phyloP scores from a whole-genome alignment of 331 rosid species.

The Telfairia occidentalis region DNA sequence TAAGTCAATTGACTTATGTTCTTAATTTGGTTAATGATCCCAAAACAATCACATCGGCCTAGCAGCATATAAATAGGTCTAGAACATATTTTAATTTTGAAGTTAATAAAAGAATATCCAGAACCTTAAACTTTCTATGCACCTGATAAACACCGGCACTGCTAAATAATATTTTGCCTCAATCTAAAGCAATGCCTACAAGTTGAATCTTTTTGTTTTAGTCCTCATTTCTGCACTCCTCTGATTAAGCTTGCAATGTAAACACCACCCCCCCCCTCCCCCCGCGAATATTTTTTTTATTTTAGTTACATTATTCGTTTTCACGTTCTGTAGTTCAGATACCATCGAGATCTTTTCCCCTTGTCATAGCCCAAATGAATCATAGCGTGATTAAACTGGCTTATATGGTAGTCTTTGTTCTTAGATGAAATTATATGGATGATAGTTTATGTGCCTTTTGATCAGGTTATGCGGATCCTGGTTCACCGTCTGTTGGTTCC shows the following conservation, averaged over 20 bases:
- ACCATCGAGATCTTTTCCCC: neutral
- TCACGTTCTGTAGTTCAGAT: neutral
- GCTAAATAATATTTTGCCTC: neutral
- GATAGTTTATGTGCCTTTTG: slow-evolving; percentile 1
- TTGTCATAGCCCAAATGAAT: neutral
- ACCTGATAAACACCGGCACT: neutral
- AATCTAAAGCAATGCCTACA: neutral
- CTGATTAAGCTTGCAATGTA: neutral
- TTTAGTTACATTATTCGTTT: neutral
- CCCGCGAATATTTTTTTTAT: neutral
- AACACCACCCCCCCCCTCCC: too few relatives aligned
- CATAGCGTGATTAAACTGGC: neutral
- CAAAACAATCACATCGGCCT: neutral
- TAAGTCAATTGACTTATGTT: neutral
- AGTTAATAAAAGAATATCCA: neutral
- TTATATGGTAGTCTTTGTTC: neutral
- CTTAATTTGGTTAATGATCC: neutral
- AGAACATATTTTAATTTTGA: neutral
- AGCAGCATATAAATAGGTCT: neutral
- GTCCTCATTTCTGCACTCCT: neutral
- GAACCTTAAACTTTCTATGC: neutral
- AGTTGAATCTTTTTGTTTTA: neutral
- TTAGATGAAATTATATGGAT: neutral
- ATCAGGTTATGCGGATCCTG: slow-evolving; percentile 71
- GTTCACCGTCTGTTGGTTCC: slow-evolving; percentile 77